A percentile compares a stretch with the other conserved stretches of the same genome.
phyloP scores from a whole-genome alignment of 1,139 yeast genomes.

The Sugiyamaella paludigena region DNA sequence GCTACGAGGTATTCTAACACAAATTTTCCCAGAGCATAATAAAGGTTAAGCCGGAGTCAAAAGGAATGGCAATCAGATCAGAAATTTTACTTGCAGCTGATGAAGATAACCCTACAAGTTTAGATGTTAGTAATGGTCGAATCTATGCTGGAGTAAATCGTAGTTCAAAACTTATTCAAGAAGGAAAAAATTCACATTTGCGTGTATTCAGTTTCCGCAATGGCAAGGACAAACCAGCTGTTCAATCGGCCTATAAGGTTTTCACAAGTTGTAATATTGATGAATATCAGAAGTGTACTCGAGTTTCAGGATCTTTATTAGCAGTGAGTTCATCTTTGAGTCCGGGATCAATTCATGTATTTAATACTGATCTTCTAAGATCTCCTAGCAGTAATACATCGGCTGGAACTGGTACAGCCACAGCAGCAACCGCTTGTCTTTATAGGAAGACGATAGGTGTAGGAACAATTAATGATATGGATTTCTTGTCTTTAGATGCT shows the following conservation, averaged over 20 bases:
- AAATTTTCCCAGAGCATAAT: slow-evolving; percentile 20
- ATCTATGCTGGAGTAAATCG: slow-evolving; percentile 77
- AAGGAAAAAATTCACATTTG: slow-evolving; percentile 69
- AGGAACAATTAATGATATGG: slow-evolving; percentile 24
- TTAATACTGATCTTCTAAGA: slow-evolving; percentile 13
- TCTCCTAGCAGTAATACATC: too few relatives aligned
- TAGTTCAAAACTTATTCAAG: slow-evolving; percentile 51
- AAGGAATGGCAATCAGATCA: slow-evolving; percentile 17
- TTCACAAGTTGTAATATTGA: slow-evolving; percentile 21
- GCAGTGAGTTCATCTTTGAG: slow-evolving; percentile 26
- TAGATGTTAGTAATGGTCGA: slow-evolving; percentile 36
- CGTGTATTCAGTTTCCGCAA: slow-evolving; percentile 55
- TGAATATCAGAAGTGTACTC: slow-evolving; percentile 32
- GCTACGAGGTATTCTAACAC: too few relatives aligned
- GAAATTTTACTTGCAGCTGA: slow-evolving; percentile 27
- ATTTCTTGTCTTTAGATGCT: slow-evolving; percentile 26
- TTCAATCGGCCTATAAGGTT: slow-evolving; percentile 13
- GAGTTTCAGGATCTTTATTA: slow-evolving; percentile 20
- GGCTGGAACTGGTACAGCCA: neutral
- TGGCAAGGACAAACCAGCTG: slow-evolving; percentile 13
- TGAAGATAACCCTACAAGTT: slow-evolving; percentile 39
- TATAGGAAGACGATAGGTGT: slow-evolving; percentile 12
- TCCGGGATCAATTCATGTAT: slow-evolving; percentile 24
- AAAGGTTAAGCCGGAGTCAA: slow-evolving; percentile 20
- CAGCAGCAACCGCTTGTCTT: neutral